Percentiles rank a stretch among this genome's conserved stretches.
Conservation (phyloP, 2,329 filamentous ascomycete genomes). For the Curvularia sp. region DNA sequence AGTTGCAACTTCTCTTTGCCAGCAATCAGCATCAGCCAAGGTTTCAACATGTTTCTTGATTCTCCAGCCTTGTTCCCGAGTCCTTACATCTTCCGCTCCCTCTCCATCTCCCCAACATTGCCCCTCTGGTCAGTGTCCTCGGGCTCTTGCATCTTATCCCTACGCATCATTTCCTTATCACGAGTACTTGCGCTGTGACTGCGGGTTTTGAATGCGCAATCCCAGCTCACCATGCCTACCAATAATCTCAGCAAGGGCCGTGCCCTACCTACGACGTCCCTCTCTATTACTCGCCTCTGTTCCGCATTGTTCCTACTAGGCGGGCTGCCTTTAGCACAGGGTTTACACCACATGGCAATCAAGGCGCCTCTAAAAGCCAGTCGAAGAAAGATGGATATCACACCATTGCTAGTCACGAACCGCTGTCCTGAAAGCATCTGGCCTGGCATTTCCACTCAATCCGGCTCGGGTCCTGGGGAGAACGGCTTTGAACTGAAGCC, state of each 20-base stretch:
- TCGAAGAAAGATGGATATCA: conserved; percentile 45
- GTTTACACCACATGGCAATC: conserved; percentile 43
- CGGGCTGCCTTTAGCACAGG: conserved; percentile 31
- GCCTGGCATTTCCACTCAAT: conserved; percentile 77
- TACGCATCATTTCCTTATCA: conserved; percentile 21
- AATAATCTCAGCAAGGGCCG: conserved; percentile 15
- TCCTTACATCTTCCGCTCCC: background rate
- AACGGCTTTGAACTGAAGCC: conserved; percentile 72
- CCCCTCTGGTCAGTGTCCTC: conserved; percentile 23
- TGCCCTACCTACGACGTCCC: conserved; percentile 13
- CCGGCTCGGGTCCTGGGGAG: conserved; percentile 69
- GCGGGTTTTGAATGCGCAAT: conserved; percentile 23
- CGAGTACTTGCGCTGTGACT: conserved; percentile 14
- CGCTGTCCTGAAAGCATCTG: conserved; percentile 74
- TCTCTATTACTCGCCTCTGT: conserved; percentile 31
- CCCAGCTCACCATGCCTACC: conserved; percentile 27
- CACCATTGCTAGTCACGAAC: conserved; percentile 73
- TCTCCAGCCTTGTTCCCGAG: conserved; percentile 7
- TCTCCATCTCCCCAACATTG: conserved; percentile 22
- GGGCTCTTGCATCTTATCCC: conserved; percentile 18
- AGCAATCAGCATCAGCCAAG: conserved; percentile 23
- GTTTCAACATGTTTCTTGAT: conserved; percentile 29
- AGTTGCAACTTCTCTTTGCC: conserved; percentile 34
- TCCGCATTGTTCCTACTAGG: conserved; percentile 32
- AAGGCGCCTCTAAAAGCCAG: conserved; percentile 39